phyloP scores from a whole-genome alignment of 768 basidiomycete species.

The Trametes cingulata region DNA sequence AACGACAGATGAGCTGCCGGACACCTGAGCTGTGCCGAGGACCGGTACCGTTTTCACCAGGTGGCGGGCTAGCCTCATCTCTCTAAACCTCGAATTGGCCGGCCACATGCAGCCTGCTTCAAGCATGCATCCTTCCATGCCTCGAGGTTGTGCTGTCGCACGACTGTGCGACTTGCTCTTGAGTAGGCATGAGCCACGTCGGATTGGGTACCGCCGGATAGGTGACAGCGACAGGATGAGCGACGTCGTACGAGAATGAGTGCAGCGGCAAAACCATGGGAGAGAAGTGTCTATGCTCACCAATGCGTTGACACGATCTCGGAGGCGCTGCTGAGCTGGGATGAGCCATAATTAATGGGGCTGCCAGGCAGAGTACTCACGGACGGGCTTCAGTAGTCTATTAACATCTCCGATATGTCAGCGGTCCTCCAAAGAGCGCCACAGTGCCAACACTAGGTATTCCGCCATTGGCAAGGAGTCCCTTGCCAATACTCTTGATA shows the following conservation, averaged over 20 bases:
- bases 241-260: constrained; percentile 5
- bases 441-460: not conserved
- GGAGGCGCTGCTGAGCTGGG: not conserved
- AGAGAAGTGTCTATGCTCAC: not conserved
- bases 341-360: not conserved
- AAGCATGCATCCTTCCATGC: not conserved
- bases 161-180: constrained; percentile 15
- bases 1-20: not conserved
- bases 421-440: not conserved
- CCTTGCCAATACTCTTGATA: not conserved
- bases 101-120: not conserved
- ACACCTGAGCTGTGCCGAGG: not conserved
- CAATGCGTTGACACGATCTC: not conserved
- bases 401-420: not conserved
- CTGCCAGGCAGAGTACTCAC: not conserved
- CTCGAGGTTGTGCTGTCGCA: constrained; percentile 12
- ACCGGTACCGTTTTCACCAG: not conserved
- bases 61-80: not conserved
- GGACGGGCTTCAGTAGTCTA: not conserved
- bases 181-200: not conserved
- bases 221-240: not conserved
- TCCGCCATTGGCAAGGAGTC: not conserved
- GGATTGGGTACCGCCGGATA: constrained; percentile 7
- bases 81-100: not conserved
- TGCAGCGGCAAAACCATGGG: not conserved